These are phyloP conservation scores for Penicillium subrubescens DNA, from an alignment of 495 filamentous ascomycete species.

Conservation along the genomic window DNA sequence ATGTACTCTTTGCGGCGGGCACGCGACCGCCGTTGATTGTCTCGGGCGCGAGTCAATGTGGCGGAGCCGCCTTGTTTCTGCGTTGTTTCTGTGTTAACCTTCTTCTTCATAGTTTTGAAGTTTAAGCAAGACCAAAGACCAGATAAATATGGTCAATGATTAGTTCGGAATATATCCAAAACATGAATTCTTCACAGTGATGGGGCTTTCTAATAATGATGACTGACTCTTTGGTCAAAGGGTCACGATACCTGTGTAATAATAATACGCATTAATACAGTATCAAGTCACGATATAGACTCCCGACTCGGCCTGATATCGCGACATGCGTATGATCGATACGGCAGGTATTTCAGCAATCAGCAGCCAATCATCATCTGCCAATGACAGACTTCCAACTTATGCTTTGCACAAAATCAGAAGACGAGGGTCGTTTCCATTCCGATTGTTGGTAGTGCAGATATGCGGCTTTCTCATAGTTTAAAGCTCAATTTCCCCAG, in stretches of 20 bases:
- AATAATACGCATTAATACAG: not conserved
- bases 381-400: conserved; percentile 19
- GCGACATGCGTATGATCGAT: not conserved
- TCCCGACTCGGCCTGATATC: not conserved
- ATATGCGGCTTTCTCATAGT: not conserved
- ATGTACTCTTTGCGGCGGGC: conserved; percentile 72
- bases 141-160: not conserved
- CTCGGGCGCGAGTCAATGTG: conserved; percentile 38
- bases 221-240: not conserved
- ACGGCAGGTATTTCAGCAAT: not conserved
- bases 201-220: not conserved
- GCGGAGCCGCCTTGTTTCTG: not conserved
- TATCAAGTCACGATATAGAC: not conserved
- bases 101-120: not conserved
- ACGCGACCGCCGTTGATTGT: conserved; percentile 74
- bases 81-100: not conserved
- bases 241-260: not conserved
- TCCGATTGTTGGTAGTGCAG: not conserved
- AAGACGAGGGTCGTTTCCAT: not conserved
- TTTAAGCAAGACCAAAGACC: not conserved
- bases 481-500: not conserved
- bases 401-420: conserved; percentile 3
- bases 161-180: not conserved
- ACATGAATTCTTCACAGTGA: not conserved
- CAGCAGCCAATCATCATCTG: conserved; percentile 23